phyloP scores from a whole-genome alignment of 305 asterid species.

The Solanum chacoense region DNA sequence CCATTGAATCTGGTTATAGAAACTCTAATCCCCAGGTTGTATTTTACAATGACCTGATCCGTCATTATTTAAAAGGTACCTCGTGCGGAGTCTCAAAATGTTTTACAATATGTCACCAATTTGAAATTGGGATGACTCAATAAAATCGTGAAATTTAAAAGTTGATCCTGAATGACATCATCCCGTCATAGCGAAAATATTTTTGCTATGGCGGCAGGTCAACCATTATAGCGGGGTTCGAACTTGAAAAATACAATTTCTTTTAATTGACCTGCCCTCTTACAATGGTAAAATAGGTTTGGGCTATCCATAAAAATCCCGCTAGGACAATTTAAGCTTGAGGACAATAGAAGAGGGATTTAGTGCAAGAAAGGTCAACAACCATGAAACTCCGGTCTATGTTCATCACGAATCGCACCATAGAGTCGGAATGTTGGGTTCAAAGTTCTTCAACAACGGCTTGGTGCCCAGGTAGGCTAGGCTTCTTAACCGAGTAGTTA shows the following conservation, averaged over 20 bases:
- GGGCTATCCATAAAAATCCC: neutral
- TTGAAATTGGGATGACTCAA: neutral
- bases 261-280: neutral
- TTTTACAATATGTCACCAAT: neutral
- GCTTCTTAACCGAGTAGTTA: neutral
- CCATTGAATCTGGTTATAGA: neutral
- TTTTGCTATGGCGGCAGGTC: neutral
- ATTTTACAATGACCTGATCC: neutral
- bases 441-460: neutral
- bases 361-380: neutral
- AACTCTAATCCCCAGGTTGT: neutral
- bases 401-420: neutral
- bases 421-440: neutral
- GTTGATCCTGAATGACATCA: neutral
- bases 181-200: neutral
- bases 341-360: neutral
- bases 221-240: neutral
- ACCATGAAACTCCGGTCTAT: neutral
- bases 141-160: neutral
- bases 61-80: neutral
- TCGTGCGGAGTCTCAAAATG: neutral
- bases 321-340: neutral
- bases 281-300: neutral
- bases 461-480: neutral
- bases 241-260: neutral